Evolutionary conservation across 179 eudicot species (phyloP).

Genomic region (Amaranthus tricolor): DNA sequence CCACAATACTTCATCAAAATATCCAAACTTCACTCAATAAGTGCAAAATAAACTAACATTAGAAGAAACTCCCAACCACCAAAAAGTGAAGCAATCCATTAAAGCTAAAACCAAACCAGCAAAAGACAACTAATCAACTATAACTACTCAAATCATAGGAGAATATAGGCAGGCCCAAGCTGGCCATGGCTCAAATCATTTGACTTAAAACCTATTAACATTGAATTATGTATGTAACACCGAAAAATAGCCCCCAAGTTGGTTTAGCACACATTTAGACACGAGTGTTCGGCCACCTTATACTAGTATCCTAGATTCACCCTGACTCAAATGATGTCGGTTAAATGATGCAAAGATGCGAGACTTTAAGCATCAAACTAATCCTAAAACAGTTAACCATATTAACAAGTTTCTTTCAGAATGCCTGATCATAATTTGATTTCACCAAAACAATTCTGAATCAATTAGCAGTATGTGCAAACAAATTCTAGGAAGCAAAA

Average conservation of each 20-base stretch:
- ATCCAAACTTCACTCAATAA: background rate
- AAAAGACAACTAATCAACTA: background rate
- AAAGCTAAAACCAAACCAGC: background rate
- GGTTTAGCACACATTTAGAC: no score
- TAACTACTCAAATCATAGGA: background rate
- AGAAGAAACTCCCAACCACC: background rate
- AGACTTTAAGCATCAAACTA: background rate
- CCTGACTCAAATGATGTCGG: background rate
- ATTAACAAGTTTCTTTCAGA: no score
- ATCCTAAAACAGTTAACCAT: background rate
- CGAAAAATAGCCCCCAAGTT: no score
- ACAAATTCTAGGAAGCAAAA: background rate
- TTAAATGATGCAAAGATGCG: background rate
- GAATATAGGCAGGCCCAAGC: no score
- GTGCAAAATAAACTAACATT: background rate
- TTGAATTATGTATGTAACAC: no score
- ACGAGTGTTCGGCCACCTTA: no score
- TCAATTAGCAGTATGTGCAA: background rate
- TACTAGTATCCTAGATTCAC: no score
- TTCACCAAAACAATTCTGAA: background rate
- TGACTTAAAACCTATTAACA: no score
- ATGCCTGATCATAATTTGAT: background rate
- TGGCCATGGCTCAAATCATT: no score
- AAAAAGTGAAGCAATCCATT: background rate
- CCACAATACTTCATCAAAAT: conserved; percentile 5